Base-by-base conservation (phyloP, 805 yeast species). In the Candida easanensis region DNA sequence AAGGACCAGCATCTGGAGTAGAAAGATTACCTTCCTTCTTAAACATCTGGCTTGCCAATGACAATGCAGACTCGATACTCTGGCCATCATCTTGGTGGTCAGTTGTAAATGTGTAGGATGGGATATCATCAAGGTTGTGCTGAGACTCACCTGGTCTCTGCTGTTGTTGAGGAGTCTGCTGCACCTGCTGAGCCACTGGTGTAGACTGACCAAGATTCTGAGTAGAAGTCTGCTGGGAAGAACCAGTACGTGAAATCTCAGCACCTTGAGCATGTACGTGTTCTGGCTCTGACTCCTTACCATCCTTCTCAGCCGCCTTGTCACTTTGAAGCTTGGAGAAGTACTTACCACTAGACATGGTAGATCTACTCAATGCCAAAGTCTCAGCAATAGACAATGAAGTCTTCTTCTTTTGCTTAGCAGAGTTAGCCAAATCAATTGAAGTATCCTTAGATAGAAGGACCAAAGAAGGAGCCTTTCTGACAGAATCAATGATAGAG, bases 371-470 rank as follows among this genome's bases (percentile, higher is more conserved):
- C 41, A 76, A 52, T 0, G 84, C 84, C 49, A 79, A 60, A 2
- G 83, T 76, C 50, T 79, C 82, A 0, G 84, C 84, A 38, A 79
- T 78, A 2, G 84, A 74, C 22, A 77, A 56, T 1, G 70, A 53
- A 30, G 65, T 25, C 41, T 56, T 56, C 50, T 53, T 54, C 50
- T 56, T 55, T 38, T 52, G 53, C 27, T 45, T 49, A 4, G 50
- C 38, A 15, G 53, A 45, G 18, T 53, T 52, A 9, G 57, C 58
- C 36, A 57, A 38, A 38, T 57, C 62, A 21, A 51, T 49, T 1
- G 62, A 56, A 3, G 54, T 55, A 32, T 58, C 62, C 33, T 48
- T 58, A 3, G 60, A 55, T 3, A 58, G 27, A 14, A 56, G 36
- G 9, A 58, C 37, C 31, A 53, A 41, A 11, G 58, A 41, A 13